Evolutionary conservation across 257 asterid genomes (phyloP), one percentile per base, ranked within the genome.

Genomic region (Solanum pennellii): DNA sequence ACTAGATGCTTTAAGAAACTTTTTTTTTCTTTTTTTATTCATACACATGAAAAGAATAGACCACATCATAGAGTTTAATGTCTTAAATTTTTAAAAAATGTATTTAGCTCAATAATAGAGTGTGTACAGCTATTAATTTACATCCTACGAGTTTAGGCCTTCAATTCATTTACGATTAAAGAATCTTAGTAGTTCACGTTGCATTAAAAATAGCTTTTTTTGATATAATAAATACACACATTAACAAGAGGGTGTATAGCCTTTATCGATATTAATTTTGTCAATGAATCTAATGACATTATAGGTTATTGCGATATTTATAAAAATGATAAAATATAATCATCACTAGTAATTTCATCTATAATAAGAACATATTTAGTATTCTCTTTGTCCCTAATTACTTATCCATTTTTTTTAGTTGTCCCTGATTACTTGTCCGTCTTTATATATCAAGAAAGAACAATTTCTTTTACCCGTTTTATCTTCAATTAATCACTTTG

Each of bases 1-100:
- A 47, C 85, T 29, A 29, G 18, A 80, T 80, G 14, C 29, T 29
- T 47, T 29, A 16, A 80, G 20, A 9, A 16, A 18, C 29, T 47
- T 29, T 80, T 23, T 23, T 29, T 6, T 23, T 23, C 10, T 6
- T 23, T 44, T 80, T 47, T 47, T 47, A 29, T 29, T 20, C 85
- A 47, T 80, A 80, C 59, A 80, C 44, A 80, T 80, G 85, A 80
- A 80, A 80, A 80, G 85, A 80, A 47, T 80, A 80, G 85, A 80
- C 25, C 68, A 47, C 13, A 11, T 80, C 66, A 47, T 80, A 29
- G 16, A 27, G 42, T 79, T 45, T 79, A 47, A 14, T 77, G 62
- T 13, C n/a, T 14, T 42, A 44, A 77, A 74, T 21, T 37, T 21
- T 21, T 21, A 16, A 8, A 74, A 21, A 10, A 7, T 5, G 65